These are phyloP conservation scores for Cytospora piceae DNA, from an alignment of 2,329 filamentous ascomycete genomes.

Conservation along the genomic window DNA sequence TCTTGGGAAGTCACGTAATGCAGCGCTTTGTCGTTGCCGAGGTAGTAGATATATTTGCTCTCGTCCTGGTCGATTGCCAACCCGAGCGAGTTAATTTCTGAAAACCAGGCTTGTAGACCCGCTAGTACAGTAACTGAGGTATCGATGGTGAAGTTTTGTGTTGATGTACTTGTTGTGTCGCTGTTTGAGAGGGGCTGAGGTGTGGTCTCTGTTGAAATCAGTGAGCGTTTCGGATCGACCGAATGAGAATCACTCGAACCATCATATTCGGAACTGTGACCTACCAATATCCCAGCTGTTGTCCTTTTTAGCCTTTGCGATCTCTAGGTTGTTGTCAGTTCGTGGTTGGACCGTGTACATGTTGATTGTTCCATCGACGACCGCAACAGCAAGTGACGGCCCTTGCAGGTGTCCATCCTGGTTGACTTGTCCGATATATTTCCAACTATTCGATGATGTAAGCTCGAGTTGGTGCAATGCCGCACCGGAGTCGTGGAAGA, in stretches of 20 bases:
- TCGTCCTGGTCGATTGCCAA: conserved; percentile 15
- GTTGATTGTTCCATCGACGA: neutral
- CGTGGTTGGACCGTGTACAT: conserved; percentile 16
- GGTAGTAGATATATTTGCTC: conserved; percentile 13
- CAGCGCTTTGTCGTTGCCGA: conserved; percentile 10
- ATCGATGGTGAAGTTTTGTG: conserved; percentile 15
- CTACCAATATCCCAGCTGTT: conserved; percentile 7
- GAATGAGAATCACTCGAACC: neutral
- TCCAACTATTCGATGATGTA: neutral
- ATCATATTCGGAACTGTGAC: neutral
- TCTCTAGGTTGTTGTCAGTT: conserved; percentile 14
- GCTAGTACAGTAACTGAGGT: neutral
- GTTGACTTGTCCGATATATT: conserved; percentile 8
- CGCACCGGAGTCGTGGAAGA: conserved; percentile 13
- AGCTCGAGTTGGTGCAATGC: conserved; percentile 9
- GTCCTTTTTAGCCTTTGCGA: neutral
- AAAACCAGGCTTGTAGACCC: neutral
- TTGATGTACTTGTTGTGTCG: conserved; percentile 14
- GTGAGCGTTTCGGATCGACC: neutral
- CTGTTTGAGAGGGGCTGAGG: conserved; percentile 13
- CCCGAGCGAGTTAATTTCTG: neutral
- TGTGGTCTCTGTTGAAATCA: neutral
- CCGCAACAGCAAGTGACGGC: neutral
- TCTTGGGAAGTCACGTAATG: conserved; percentile 4
- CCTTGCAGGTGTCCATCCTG: conserved; percentile 16